A percentile compares a stretch with the other conserved stretches of the same genome.
phyloP scores from a whole-genome alignment of 1,139 yeast species.

The Sugiyamaella grinbergsii region DNA sequence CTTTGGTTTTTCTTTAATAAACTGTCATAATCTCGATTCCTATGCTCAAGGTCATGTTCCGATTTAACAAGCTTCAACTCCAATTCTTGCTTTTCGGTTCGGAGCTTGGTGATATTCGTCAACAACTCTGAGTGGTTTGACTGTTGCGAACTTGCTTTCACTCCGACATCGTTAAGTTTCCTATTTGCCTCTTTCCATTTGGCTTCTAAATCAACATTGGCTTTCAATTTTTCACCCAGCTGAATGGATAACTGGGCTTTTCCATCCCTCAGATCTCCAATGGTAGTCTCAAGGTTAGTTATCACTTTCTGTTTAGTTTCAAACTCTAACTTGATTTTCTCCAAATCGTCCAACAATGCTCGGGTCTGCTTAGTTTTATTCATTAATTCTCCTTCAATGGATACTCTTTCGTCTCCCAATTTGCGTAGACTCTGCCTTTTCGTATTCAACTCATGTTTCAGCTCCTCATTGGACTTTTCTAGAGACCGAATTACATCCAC shows the following conservation, averaged over 20 bases:
- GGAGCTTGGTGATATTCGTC: constrained; percentile 2
- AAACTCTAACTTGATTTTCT: background rate
- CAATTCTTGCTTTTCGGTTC: constrained; percentile 18
- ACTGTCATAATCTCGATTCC: constrained; percentile 13
- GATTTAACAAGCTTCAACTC: constrained; percentile 4
- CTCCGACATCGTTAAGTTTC: background rate
- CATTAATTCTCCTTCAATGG: background rate
- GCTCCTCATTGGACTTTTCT: background rate
- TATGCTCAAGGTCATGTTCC: constrained; percentile 19
- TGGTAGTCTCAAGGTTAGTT: background rate
- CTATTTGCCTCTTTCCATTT: constrained; percentile 6
- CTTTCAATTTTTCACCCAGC: background rate
- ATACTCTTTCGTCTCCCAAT: background rate
- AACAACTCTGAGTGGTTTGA: constrained; percentile 3
- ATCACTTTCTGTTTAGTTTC: background rate
- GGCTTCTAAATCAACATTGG: constrained; percentile 3
- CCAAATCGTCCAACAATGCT: background rate
- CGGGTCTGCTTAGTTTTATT: background rate
- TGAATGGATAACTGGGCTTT: constrained; percentile 2
- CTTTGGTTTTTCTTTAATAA: constrained; percentile 11
- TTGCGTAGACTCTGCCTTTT: background rate
- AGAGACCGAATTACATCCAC: constrained; percentile 1
- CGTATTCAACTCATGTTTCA: background rate
- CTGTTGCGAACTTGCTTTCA: background rate
- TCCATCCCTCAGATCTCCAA: constrained; percentile 10